Evolutionary conservation across 2,329 filamentous ascomycete genomes (phyloP), one percentile per base, ranked within the genome.

Genomic region (Fusarium begoniae): DNA sequence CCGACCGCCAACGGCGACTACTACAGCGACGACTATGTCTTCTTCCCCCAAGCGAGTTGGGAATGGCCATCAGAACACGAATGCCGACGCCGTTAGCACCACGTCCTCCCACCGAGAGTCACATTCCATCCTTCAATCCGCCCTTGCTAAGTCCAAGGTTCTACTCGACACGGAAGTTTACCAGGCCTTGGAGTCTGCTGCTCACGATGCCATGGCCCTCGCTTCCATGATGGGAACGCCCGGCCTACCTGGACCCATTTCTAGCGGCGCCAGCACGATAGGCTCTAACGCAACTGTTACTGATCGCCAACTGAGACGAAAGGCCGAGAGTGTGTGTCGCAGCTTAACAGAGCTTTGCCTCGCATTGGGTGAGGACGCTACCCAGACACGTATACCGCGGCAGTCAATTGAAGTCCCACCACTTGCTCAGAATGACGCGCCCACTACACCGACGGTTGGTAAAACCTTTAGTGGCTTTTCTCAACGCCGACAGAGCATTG

Each of bases 331-430:
- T 79, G 91, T 99, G 80, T 98, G 96, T 81, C 92, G 96, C 61
- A 96, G 93, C 79, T 84, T 99, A 74, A 98, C 96, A 1, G 96
- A 99, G 82, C 87, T 99, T 12, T 98, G 94, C 80, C 89, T 99
- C 63, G 93, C 95, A 2, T 85, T 99, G 61, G 91, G 91, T 37
- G 93, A 94, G 72, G 89, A 90, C 45, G 80, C 80, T 8, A 79
- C 80, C 5, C 83, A 83, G 58, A 71, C 74, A 24, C 85, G 84
- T 71, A 58, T 56, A 37, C 75, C 79, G 70, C 73, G 64, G 17
- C 77, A 73, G 44, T 62, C 66, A 20, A 62, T 76, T 5, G 69
- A 72, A 43, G 59, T 69, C 35, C 53, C 72, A 30, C 55, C 54
- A 15, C 65, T 71, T 30, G 47, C 57, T 28, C 77, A 74, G 37